These are phyloP conservation scores for Suillus lakei DNA, from an alignment of 768 basidiomycete species.

Conservation along the genomic window DNA sequence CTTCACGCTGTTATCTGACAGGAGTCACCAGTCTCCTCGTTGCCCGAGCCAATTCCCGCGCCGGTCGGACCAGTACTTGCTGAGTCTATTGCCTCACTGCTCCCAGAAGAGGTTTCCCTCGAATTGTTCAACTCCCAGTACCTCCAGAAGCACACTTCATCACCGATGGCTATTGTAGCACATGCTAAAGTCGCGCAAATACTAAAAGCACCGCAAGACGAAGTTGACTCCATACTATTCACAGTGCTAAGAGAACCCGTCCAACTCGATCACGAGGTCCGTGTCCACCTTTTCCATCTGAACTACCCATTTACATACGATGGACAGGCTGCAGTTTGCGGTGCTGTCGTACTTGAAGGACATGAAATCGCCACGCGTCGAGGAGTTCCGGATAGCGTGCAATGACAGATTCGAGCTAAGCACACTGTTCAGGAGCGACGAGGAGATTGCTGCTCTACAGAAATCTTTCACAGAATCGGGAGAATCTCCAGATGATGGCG, in stretches of 20 bases:
- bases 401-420: conserved; percentile 60
- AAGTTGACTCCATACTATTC: conserved; percentile 66
- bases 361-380: conserved; percentile 54
- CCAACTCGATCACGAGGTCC: conserved; percentile 52
- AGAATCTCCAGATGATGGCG: conserved; percentile 15
- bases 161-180: conserved; percentile 60
- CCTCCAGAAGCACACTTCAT: conserved; percentile 62
- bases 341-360: conserved; percentile 53
- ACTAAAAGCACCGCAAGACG: conserved; percentile 54
- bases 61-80: conserved; percentile 56
- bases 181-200: conserved; percentile 58
- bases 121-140: conserved; percentile 78
- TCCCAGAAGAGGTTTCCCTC: conserved; percentile 62
- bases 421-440: conserved; percentile 64
- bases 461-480: conserved; percentile 23
- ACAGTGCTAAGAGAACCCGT: conserved; percentile 48
- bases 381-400: conserved; percentile 65
- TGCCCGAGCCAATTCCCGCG: conserved; percentile 47
- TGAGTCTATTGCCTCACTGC: conserved; percentile 49
- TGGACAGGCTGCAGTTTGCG: conserved; percentile 54
- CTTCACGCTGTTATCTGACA: conserved; percentile 8
- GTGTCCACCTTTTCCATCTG: conserved; percentile 15
- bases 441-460: conserved; percentile 52
- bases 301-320: neutral
- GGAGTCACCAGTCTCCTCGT: conserved; percentile 44